phyloP scores from a whole-genome alignment of 2,329 filamentous ascomycete species.

The Alternaria triticimaculans region DNA sequence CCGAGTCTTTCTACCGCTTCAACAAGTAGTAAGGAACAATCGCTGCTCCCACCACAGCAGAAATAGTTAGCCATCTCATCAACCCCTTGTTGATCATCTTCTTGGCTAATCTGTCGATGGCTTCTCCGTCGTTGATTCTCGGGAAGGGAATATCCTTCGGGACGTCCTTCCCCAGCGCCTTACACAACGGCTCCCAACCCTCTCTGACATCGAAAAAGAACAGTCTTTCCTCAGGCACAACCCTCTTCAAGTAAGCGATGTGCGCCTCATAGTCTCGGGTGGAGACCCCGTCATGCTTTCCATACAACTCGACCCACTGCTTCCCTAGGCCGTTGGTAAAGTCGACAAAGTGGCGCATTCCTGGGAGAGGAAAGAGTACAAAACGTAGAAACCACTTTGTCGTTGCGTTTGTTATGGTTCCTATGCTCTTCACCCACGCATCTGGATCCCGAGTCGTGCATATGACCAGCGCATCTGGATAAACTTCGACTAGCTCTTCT shows the following conservation, averaged over 20 bases:
- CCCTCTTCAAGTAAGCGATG: slow-evolving; percentile 21
- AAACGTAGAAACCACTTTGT: slow-evolving; percentile 24
- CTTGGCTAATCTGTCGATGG: slow-evolving; percentile 26
- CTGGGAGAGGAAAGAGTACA: slow-evolving; percentile 27
- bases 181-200: slow-evolving; percentile 29
- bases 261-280: slow-evolving; percentile 14
- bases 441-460: slow-evolving; percentile 31
- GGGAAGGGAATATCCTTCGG: slow-evolving; percentile 26
- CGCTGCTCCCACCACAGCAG: slow-evolving; percentile 11
- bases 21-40: background rate
- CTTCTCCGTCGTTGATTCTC: slow-evolving; percentile 30
- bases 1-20: background rate
- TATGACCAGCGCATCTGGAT: slow-evolving; percentile 59
- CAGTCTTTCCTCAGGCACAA: slow-evolving; percentile 22
- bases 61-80: slow-evolving; percentile 42
- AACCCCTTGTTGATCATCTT: slow-evolving; percentile 21
- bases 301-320: slow-evolving; percentile 19
- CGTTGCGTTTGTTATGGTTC: slow-evolving; percentile 6
- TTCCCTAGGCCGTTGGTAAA: slow-evolving; percentile 21
- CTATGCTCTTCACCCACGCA: slow-evolving; percentile 31
- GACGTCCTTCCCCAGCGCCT: slow-evolving; percentile 22
- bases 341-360: slow-evolving; percentile 24
- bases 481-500: slow-evolving; percentile 56
- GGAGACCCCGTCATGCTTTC: slow-evolving; percentile 4
- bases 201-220: slow-evolving; percentile 29